A percentile compares a stretch with the other conserved stretches of the same genome.
phyloP scores from a whole-genome alignment of 2,329 filamentous ascomycete genomes.

The Thielaviopsis musarum region DNA sequence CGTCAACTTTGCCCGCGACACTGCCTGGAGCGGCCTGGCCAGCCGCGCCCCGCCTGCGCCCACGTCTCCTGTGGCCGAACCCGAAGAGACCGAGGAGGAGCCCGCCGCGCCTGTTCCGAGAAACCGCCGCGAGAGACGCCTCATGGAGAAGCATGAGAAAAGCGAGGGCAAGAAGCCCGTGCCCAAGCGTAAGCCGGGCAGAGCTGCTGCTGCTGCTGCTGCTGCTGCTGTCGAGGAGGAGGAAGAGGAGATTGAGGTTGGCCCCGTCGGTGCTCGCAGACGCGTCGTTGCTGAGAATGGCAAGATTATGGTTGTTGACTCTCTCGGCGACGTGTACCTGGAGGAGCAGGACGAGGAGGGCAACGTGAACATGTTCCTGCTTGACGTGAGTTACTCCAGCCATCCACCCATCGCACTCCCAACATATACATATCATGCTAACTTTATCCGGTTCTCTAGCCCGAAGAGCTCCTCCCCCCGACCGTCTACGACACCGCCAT shows the following conservation, averaged over 20 bases:
- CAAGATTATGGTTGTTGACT: conserved; percentile 86
- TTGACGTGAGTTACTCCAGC: conserved; percentile 51
- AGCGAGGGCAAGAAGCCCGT: conserved; percentile 44
- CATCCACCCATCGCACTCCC: not conserved
- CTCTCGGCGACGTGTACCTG: conserved; percentile 81
- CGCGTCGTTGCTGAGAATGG: conserved; percentile 86
- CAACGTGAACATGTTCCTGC: conserved; percentile 61
- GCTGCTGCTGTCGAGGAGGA: conserved; percentile 24
- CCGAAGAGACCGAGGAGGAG: conserved; percentile 22
- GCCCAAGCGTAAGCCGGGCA: conserved; percentile 22
- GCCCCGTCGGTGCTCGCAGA: conserved; percentile 64
- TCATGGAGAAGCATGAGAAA: conserved; percentile 72
- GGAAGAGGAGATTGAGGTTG: conserved; percentile 31
- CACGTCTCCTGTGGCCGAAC: conserved; percentile 18
- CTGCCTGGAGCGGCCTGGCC: conserved; percentile 79
- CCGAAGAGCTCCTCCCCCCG: conserved; percentile 62
- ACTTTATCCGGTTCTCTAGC: conserved; percentile 29
- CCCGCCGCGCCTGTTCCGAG: conserved; percentile 37
- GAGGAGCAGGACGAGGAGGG: conserved; percentile 84
- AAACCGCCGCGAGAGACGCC: conserved; percentile 74
- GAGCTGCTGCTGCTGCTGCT: conserved; percentile 21
- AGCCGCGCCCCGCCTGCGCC: conserved; percentile 30
- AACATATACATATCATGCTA: not conserved
- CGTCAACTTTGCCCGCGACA: conserved; percentile 72
- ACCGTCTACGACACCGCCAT: conserved; percentile 70